Evolutionary conservation across 2,329 filamentous ascomycete species (phyloP).

Genomic region (Colletotrichum gigasporum): DNA sequence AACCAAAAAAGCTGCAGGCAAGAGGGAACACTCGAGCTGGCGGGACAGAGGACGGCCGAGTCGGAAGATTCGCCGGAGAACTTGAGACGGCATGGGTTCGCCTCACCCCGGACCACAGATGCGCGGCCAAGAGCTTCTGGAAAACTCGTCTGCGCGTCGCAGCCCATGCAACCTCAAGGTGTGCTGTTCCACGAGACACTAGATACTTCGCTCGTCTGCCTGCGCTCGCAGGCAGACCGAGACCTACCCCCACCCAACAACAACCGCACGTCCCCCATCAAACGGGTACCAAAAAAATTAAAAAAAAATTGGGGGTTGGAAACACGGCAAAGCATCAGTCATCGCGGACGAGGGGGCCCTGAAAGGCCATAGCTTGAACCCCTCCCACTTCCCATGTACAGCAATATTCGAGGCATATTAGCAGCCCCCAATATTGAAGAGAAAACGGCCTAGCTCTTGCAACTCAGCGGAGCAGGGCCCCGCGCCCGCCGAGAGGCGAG

Average conservation of each 20-base stretch:
- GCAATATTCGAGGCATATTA: constrained; percentile 22
- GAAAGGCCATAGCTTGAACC: constrained; percentile 4
- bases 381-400: neutral
- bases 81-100: constrained; percentile 14
- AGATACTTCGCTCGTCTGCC: too few relatives aligned
- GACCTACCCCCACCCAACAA: too few relatives aligned
- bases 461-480: constrained; percentile 1
- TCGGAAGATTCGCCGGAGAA: neutral
- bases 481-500: neutral
- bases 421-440: constrained; percentile 7
- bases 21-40: neutral
- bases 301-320: constrained; percentile 12
- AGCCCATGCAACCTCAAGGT: constrained; percentile 2
- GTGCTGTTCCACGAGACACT: constrained; percentile 12
- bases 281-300: too few relatives aligned
- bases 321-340: neutral
- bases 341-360: constrained; percentile 13
- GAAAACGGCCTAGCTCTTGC: neutral
- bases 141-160: constrained; percentile 18
- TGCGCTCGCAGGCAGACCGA: too few relatives aligned
- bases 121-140: constrained; percentile 16
- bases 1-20: neutral
- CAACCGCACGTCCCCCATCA: constrained; percentile 27
- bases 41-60: neutral
- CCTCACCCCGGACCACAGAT: neutral